Conservation (phyloP, 1,284 basidiomycete species). For the Taiwanofungus camphoratus region DNA sequence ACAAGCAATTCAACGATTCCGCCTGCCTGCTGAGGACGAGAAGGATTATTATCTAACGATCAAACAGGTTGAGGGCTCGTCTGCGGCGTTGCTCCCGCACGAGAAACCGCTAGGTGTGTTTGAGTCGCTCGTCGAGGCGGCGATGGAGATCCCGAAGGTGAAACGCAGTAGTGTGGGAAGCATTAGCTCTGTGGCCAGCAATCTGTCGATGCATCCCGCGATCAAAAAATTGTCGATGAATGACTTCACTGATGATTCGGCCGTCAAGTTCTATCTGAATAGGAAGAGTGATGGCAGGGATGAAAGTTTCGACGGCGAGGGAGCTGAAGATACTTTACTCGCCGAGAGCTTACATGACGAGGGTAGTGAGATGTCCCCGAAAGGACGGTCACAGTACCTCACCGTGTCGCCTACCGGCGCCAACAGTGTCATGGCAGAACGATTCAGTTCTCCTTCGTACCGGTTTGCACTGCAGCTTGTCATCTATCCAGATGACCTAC, state of each 20-base stretch:
- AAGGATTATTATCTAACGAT: constrained; percentile 86
- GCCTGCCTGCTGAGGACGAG: constrained; percentile 60
- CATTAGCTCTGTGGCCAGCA: constrained; percentile 87
- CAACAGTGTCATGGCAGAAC: constrained; percentile 53
- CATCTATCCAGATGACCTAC: constrained; percentile 85
- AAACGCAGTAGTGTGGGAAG: constrained; percentile 91
- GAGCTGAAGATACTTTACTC: constrained; percentile 49
- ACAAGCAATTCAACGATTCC: constrained; percentile 93
- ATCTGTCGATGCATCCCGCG: constrained; percentile 89
- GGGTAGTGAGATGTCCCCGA: constrained; percentile 18
- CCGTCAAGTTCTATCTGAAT: constrained; percentile 95
- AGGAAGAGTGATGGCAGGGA: constrained; percentile 36
- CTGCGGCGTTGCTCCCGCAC: constrained; percentile 60
- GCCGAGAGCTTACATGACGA: constrained; percentile 32
- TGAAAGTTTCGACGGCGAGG: constrained; percentile 28
- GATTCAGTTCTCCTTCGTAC: constrained; percentile 75
- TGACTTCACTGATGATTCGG: constrained; percentile 94
- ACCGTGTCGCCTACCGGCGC: constrained; percentile 33
- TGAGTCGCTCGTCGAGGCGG: constrained; percentile 74
- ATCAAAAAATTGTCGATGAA: constrained; percentile 92
- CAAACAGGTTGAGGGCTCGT: constrained; percentile 86
- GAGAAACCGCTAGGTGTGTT: constrained; percentile 87
- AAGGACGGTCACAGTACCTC: constrained; percentile 36
- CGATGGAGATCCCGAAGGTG: constrained; percentile 78
- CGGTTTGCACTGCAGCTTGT: constrained; percentile 84